Base-by-base conservation (phyloP, 768 basidiomycete genomes). In the Phylloporus sp. region DNA sequence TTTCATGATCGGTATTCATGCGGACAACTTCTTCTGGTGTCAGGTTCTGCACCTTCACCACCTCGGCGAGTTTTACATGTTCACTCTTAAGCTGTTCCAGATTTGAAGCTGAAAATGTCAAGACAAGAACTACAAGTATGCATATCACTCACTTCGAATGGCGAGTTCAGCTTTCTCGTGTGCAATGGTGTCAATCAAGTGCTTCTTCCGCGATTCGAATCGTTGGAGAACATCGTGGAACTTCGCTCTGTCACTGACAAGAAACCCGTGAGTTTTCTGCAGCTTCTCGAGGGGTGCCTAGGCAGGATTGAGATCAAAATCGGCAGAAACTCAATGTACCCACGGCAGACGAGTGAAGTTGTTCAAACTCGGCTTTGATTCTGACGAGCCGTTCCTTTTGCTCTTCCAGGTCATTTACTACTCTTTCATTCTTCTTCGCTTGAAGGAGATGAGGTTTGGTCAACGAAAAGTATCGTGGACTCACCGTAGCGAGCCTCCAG, bases 1-100 rank as follows among this genome's bases (percentile, higher is more conserved):
- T 80, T 56, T 93, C 89, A 47, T 91, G 86, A 54, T 97, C 93
- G 5, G 81, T 81, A 57, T 86, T 93, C 90, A 99, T 94, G 29
- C 82, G 82, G 44, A 79, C 69, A 33, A 96, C 91, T 66, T 99
- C 94, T 64, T 94, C 90, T 0, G 88, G 86, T 2, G 88, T 80
- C 35, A 99, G 76, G 59, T 96, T 94, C 65, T 99, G 96, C 26
- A 72, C 79, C 58, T 83, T 84, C 23, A 98, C 89, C 3, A 84
- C 76, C 1, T 76, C 73, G 9, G 71, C 68, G 21, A 93, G 72
- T 44, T 74, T 77, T 21, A 72, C 72, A 53, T 86, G 78, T 56
- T 93, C 88, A 22, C 66, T 63, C 52, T 78, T 78, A 27, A 89
- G 73, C 37, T 78, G 73, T 33, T 82, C 79, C 29, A 91, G 69